Evolutionary conservation across 2,329 filamentous ascomycete species (phyloP), one percentile per base, ranked within the genome.

Genomic region (Cladosporium sp.): DNA sequence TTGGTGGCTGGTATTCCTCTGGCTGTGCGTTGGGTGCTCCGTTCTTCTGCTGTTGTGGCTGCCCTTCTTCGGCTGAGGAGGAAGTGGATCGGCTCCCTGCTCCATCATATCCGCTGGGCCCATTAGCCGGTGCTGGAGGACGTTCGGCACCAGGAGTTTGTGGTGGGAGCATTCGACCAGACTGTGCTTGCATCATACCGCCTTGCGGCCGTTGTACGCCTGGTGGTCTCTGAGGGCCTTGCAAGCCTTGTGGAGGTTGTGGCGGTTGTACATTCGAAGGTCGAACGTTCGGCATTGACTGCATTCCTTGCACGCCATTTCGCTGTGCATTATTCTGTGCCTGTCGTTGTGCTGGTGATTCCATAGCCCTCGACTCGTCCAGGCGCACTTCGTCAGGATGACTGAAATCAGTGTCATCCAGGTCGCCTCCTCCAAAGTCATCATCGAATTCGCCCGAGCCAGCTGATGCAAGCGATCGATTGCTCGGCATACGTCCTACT

Each of bases 361-460:
- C 71, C 28, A 70, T 68, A 56, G 54, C 64, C 34, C 28, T 51
- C 36, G 68, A 71, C 59, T 76, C 74, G 49, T 78, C 82, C 57
- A 93, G 77, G 32, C 85, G 78, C n/a, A 94, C 83, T 74, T 94
- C 91, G 75, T 95, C 91, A 4, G 91, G 90, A 72, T 93, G 89
- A 23, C 85, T 75, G 59, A 82, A 79, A 56, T 83, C 80, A 14
- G 81, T 89, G 30, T 89, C 86, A 68, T 91, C 82, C 74, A 79
- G 83, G 66, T 77, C 76, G 73, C 79, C 83, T 73, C 81, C 86
- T 70, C 79, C 86, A 75, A 81, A 85, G 67, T 86, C 84, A 65
- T 86, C 84, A 67, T 86, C 84, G 62, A 82, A 81, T 32, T 84
- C 81, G 14, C 75, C 80, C 23, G 74, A 74, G 14, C 71, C 72